These are phyloP conservation scores for Sisymbrium altissimum DNA, from an alignment of 345 rosid species.

Conservation along the genomic window DNA sequence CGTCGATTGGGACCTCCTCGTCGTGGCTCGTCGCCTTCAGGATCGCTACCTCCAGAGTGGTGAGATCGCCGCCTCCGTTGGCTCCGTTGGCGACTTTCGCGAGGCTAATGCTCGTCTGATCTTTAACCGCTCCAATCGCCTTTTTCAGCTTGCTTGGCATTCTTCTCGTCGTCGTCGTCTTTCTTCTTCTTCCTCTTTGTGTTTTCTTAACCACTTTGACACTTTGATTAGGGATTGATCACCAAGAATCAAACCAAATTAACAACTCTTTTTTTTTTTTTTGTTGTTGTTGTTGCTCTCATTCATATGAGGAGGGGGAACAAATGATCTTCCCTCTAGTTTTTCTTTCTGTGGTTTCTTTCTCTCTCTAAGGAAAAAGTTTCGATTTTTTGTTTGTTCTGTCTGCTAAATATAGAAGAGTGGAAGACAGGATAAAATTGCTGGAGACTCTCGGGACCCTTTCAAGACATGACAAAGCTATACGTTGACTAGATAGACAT, in stretches of 20 bases:
- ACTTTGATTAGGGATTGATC: neutral
- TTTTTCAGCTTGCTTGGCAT: conserved; percentile 90
- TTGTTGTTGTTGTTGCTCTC: neutral
- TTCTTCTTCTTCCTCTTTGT: neutral
- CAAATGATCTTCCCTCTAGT: neutral
- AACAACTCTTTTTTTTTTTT: neutral
- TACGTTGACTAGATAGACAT: conserved; percentile 2
- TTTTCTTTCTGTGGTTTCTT: neutral
- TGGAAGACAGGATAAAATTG: conserved; percentile 16
- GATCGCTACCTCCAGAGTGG: conserved; percentile 57
- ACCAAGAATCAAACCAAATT: neutral
- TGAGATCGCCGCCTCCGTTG: conserved; percentile 32
- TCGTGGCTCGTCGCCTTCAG: conserved; percentile 83
- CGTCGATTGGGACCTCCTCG: conserved; percentile 59
- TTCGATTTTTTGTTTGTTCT: neutral
- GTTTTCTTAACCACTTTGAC: neutral
- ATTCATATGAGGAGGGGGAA: neutral
- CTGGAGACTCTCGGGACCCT: neutral
- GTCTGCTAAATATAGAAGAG: neutral
- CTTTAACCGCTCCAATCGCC: conserved; percentile 86
- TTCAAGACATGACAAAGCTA: conserved; percentile 7
- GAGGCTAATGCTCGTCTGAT: conserved; percentile 83
- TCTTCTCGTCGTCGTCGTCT: conserved; percentile 6
- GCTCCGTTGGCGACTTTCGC: conserved; percentile 67
- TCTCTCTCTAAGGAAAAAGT: neutral